A percentile compares a stretch with the other conserved stretches of the same genome.
phyloP scores from a whole-genome alignment of 352 stramenopile genomes.

The Phytophthora pisi region DNA sequence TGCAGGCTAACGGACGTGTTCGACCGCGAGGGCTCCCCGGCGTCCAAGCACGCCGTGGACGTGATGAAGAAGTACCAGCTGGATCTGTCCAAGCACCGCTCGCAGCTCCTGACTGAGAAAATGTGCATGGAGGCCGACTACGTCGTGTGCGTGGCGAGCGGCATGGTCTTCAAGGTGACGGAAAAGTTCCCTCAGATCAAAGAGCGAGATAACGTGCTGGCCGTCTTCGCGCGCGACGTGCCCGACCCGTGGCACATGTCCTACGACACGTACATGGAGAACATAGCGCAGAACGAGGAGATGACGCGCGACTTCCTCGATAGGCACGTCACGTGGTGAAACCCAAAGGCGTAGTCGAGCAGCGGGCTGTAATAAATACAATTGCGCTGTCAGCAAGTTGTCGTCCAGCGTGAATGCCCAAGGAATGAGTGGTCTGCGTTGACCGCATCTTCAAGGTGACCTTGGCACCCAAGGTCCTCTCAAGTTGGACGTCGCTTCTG shows the following conservation, averaged over 20 bases:
- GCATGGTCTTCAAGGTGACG: constrained; percentile 61
- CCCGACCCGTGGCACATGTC: constrained; percentile 86
- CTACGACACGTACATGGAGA: constrained; percentile 86
- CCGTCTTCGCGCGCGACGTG: constrained; percentile 64
- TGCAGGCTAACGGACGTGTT: constrained; percentile 76
- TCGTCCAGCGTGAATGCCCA: not conserved
- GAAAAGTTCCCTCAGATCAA: constrained; percentile 71
- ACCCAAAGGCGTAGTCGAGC: not conserved
- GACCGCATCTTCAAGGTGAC: not conserved
- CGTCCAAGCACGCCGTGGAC: constrained; percentile 63
- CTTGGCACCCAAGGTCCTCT: not conserved
- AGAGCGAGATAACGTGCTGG: constrained; percentile 61
- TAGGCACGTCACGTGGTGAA: constrained; percentile 56
- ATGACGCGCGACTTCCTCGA: constrained; percentile 80
- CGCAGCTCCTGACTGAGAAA: constrained; percentile 65
- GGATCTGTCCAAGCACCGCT: constrained; percentile 70
- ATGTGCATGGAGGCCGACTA: constrained; percentile 76
- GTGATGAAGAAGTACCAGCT: constrained; percentile 82
- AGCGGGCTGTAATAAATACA: not conserved
- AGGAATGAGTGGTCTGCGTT: not conserved
- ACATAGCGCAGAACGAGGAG: constrained; percentile 75
- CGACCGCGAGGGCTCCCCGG: constrained; percentile 63
- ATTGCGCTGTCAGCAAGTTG: not conserved
- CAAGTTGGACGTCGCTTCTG: not conserved
- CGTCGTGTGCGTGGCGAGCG: constrained; percentile 75